phyloP scores from a whole-genome alignment of 176 grass and related monocot species.

The Paspalum vaginatum region DNA sequence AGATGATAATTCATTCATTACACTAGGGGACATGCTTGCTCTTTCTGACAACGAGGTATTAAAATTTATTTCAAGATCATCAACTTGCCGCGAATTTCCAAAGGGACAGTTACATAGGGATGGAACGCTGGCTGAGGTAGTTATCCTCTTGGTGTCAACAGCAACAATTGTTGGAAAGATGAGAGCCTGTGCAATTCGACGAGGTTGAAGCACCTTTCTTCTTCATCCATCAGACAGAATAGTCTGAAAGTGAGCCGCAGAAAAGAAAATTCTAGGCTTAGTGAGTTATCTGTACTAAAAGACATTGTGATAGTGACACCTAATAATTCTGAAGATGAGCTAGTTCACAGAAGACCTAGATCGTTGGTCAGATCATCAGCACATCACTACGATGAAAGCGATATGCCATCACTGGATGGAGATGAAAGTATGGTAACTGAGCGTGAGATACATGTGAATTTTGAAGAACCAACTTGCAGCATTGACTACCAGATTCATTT shows the following conservation, averaged over 20 bases:
- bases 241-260: conserved; percentile 33
- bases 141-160: conserved; percentile 50
- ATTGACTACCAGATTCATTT: conserved; percentile 27
- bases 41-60: conserved; percentile 59
- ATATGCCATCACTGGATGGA: conserved; percentile 4
- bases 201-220: conserved; percentile 55
- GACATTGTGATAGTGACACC: conserved; percentile 41
- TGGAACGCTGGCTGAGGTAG: conserved; percentile 17
- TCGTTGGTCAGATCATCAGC: conserved; percentile 12
- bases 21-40: conserved; percentile 71
- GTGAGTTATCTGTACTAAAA: conserved; percentile 54
- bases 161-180: conserved; percentile 63
- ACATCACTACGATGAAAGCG: conserved; percentile 10
- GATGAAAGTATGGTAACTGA: conserved; percentile 49
- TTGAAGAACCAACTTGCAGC: conserved; percentile 54
- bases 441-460: conserved; percentile 70
- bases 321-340: conserved; percentile 25
- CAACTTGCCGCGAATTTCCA: conserved; percentile 10
- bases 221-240: conserved; percentile 39
- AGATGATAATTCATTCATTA: conserved; percentile 44
- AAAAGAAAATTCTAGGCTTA: conserved; percentile 40
- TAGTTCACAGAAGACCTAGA: conserved; percentile 21
- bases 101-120: conserved; percentile 21
- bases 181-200: conserved; percentile 45
- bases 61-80: conserved; percentile 27